Evolutionary conservation across 2,329 filamentous ascomycete genomes (phyloP).

Genomic region (Arthrobotrys megalospora): DNA sequence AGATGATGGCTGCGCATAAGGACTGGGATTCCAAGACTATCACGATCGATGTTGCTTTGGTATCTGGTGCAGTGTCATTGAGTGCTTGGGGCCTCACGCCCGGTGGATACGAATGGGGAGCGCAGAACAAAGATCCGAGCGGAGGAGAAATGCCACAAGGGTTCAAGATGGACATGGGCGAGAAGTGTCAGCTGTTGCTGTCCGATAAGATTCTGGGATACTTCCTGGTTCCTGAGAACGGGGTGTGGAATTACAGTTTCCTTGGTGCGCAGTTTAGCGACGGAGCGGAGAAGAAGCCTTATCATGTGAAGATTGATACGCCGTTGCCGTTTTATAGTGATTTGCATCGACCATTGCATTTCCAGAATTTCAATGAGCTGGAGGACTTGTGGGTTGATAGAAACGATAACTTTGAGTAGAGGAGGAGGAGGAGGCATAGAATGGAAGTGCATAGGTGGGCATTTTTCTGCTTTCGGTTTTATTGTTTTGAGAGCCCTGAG

Average conservation of each 20-base stretch:
- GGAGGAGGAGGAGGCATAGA: neutral
- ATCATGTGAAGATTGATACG: conserved; percentile 94
- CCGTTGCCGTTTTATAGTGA: conserved; percentile 85
- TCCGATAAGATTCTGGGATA: conserved; percentile 95
- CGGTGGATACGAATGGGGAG: conserved; percentile 95
- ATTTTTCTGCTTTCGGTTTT: conserved; percentile 6
- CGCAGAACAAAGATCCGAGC: conserved; percentile 87
- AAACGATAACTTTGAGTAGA: conserved; percentile 89
- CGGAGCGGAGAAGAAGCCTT: conserved; percentile 87
- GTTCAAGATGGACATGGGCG: conserved; percentile 91
- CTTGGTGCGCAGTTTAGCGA: conserved; percentile 87
- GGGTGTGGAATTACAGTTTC: conserved; percentile 98
- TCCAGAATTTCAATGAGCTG: conserved; percentile 96
- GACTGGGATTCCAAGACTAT: conserved; percentile 91
- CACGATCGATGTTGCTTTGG: conserved; percentile 96
- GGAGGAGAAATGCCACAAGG: conserved; percentile 94
- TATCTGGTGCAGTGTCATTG: conserved; percentile 93
- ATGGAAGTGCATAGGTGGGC: conserved; percentile 18
- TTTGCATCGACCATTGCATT: conserved; percentile 91
- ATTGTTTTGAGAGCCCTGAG: conserved; percentile 3
- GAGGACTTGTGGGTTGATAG: conserved; percentile 97
- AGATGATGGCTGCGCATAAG: conserved; percentile 85
- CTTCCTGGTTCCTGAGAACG: conserved; percentile 93
- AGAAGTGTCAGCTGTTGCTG: conserved; percentile 93
- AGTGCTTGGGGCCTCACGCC: conserved; percentile 94